These are phyloP conservation scores for Clohesyomyces aquaticus DNA, from an alignment of 495 filamentous ascomycete species.

Conservation along the genomic window DNA sequence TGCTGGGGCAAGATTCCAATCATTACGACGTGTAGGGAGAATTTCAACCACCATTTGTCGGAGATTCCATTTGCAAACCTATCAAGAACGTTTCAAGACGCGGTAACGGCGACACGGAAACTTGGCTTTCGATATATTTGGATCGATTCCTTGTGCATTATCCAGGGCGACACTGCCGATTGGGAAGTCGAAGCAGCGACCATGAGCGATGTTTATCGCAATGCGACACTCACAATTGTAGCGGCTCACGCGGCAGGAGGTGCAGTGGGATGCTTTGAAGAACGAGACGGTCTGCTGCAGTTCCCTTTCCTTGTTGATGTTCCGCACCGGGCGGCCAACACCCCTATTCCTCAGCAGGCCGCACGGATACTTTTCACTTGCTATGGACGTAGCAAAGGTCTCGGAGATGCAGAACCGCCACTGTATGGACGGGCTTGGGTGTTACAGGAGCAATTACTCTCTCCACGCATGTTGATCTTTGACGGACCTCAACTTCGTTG, in stretches of 20 bases:
- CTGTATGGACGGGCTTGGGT: too few relatives aligned
- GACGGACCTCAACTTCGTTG: too few relatives aligned
- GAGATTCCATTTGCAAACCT: background rate
- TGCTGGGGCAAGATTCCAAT: background rate
- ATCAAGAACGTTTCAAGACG: constrained; percentile 31
- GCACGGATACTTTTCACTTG: too few relatives aligned
- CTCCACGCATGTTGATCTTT: too few relatives aligned
- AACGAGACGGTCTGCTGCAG: too few relatives aligned
- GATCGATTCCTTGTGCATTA: constrained; percentile 37
- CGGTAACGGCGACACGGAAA: constrained; percentile 4
- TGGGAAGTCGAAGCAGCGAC: constrained; percentile 17
- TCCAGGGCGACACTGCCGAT: constrained; percentile 27
- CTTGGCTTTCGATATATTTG: constrained; percentile 30
- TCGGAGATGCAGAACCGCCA: too few relatives aligned
- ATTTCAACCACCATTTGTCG: background rate
- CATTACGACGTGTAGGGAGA: background rate
- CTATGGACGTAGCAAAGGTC: too few relatives aligned
- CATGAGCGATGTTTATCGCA: constrained; percentile 20
- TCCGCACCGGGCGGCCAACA: too few relatives aligned
- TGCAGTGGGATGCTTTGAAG: constrained; percentile 7
- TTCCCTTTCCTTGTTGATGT: too few relatives aligned
- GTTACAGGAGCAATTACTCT: too few relatives aligned
- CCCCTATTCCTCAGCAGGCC: too few relatives aligned
- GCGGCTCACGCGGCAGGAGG: background rate
- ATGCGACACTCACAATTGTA: constrained; percentile 13